Evolutionary conservation across 192 early-diverging fungal species (phyloP), one percentile per base, ranked within the genome.

Genomic region (Pilobolus umbonatus): DNA sequence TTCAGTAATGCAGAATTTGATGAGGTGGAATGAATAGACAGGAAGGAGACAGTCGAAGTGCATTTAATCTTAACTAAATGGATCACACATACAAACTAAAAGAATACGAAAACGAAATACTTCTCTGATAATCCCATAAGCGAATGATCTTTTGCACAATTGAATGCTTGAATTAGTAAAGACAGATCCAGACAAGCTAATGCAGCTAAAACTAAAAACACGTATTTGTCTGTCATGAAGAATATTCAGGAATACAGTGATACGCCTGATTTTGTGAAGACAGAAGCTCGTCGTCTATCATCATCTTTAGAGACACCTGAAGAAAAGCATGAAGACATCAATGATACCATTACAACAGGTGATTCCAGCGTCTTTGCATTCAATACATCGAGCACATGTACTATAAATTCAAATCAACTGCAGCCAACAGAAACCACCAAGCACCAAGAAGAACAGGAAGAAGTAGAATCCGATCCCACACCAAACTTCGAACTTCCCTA

Each of bases 51-150:
- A n/a, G n/a, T n/a, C n/a, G n/a, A n/a, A n/a, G n/a, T n/a, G n/a
- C n/a, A n/a, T n/a, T n/a, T n/a, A n/a, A 36, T 36, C 35, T 11
- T 36, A 36, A 36, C 35, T 8, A 36, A 36, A 28, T 48, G 46
- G 5, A 48, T 48, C 12, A 48, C 12, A 3, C 46, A 28, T 28
- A 48, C 26, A 48, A 22, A 48, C 26, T 48, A 25, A 48, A 48
- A 11, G 26, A 22, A 17, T 2, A 4, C 0, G 26, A 0, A 28
- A 48, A 48, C 46, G 14, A 36, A 53, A 53, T 53, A 53, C 25
- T 53, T 53, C 32, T 21, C 19, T 12, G 51, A 53, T 0, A 30
- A 36, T 32, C 51, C 51, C 24, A 53, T 53, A 0, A 53, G 51
- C 31, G 7, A 53, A 53, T 53, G 51, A 19, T 53, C 51, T 0